Evolutionary conservation across 352 stramenopile genomes (phyloP).

Genomic region (Pythium rishiriense): DNA sequence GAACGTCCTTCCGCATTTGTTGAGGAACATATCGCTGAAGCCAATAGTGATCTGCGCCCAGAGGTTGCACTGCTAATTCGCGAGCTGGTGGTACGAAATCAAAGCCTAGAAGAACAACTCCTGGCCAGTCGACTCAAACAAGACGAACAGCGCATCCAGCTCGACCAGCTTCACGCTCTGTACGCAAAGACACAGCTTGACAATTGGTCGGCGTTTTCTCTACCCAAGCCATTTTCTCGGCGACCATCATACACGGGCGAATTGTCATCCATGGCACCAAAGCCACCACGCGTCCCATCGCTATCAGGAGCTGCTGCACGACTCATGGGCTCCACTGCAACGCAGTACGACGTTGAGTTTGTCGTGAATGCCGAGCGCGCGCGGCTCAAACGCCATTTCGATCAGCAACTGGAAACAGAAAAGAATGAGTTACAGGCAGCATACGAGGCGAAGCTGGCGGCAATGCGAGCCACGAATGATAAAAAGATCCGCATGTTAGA

Average conservation of each 20-base stretch:
- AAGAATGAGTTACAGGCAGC: slow-evolving; percentile 29
- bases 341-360: slow-evolving; percentile 49
- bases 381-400: slow-evolving; percentile 43
- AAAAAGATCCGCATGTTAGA: slow-evolving; percentile 68
- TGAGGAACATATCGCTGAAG: too few relatives aligned
- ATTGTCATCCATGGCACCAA: neutral
- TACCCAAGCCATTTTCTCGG: slow-evolving; percentile 31
- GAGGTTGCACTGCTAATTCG: slow-evolving; percentile 37
- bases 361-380: slow-evolving; percentile 43
- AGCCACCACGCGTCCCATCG: neutral
- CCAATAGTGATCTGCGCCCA: neutral
- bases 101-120: slow-evolving; percentile 48
- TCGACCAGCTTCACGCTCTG: slow-evolving; percentile 62
- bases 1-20: too few relatives aligned
- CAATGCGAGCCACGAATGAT: slow-evolving; percentile 26
- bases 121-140: slow-evolving; percentile 51
- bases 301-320: slow-evolving; percentile 16
- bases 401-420: slow-evolving; percentile 34
- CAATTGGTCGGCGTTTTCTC: slow-evolving; percentile 31
- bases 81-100: slow-evolving; percentile 42
- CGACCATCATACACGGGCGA: neutral
- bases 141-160: slow-evolving; percentile 60
- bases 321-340: slow-evolving; percentile 22
- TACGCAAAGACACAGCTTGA: slow-evolving; percentile 43
- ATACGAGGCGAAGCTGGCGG: slow-evolving; percentile 27